A percentile compares a stretch with the other conserved stretches of the same genome.
These are phyloP conservation scores for Malus asiatica DNA, from an alignment of 306 rosid genomes.

Conservation along the genomic window DNA sequence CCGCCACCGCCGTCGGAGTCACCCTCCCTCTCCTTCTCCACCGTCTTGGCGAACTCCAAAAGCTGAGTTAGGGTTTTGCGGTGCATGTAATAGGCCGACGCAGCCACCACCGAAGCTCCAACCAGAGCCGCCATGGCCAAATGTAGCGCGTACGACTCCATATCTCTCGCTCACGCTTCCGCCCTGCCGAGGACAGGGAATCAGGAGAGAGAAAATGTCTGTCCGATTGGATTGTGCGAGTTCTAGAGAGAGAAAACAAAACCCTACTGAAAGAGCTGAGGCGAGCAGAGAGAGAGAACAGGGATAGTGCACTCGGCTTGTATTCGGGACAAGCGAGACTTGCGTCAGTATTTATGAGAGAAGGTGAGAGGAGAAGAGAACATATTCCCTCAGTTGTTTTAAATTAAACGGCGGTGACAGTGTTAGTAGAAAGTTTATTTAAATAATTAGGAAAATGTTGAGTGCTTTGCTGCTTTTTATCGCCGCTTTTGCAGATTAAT, in stretches of 20 bases:
- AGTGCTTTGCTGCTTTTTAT: slow-evolving; percentile 24
- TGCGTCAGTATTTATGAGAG: slow-evolving; percentile 36
- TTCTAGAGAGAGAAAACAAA: slow-evolving; percentile 1
- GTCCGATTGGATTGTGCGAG: not conserved
- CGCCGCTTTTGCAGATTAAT: slow-evolving; percentile 18
- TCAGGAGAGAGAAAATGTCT: not conserved
- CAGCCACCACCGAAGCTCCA: slow-evolving; percentile 87
- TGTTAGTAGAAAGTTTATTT: not conserved
- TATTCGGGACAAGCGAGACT: slow-evolving; percentile 6
- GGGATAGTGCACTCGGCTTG: slow-evolving; percentile 8
- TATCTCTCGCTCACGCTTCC: slow-evolving; percentile 8
- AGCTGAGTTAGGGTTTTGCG: slow-evolving; percentile 81
- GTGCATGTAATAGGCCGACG: slow-evolving; percentile 88
- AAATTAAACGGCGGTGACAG: not conserved
- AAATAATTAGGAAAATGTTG: not conserved
- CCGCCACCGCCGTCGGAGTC: slow-evolving; percentile 17
- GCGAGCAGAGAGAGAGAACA: not conserved
- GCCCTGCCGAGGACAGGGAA: not conserved
- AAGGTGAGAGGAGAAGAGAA: slow-evolving; percentile 2
- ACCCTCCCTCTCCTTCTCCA: slow-evolving; percentile 48
- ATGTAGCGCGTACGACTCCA: slow-evolving; percentile 77
- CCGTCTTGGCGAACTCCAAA: slow-evolving; percentile 77
- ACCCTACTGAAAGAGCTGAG: slow-evolving; percentile 39
- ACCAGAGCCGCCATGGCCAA: slow-evolving; percentile 93
- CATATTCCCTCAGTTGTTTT: not conserved